phyloP scores from a whole-genome alignment of 148 eudicot genomes.

The Rhododendron ovatum region DNA sequence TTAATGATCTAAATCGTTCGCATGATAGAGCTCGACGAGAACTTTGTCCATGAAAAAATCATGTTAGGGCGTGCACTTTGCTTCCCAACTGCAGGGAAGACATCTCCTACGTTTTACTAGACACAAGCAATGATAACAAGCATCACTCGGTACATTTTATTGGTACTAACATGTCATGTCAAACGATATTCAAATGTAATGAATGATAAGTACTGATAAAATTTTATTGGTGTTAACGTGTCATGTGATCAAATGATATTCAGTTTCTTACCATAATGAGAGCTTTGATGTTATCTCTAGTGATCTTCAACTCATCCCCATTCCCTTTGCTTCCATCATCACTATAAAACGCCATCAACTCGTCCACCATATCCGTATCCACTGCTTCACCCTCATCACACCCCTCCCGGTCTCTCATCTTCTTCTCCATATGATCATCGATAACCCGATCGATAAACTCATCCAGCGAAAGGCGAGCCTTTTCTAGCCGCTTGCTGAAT shows the following conservation, averaged over 20 bases:
- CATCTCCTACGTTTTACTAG: too few relatives aligned
- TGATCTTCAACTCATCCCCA: constrained; percentile 64
- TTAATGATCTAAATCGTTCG: too few relatives aligned
- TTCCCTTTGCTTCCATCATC: constrained; percentile 41
- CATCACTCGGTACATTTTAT: too few relatives aligned
- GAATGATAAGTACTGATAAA: too few relatives aligned
- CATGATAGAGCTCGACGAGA: too few relatives aligned
- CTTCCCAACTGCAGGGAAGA: too few relatives aligned
- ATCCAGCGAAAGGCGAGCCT: constrained; percentile 23
- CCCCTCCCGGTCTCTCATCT: neutral
- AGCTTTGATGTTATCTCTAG: constrained; percentile 80
- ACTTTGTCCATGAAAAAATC: too few relatives aligned
- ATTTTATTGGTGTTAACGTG: too few relatives aligned
- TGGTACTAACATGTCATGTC: too few relatives aligned
- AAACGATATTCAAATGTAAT: neutral
- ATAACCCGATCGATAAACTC: constrained; percentile 25
- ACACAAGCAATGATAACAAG: too few relatives aligned
- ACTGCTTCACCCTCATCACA: neutral
- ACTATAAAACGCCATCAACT: constrained; percentile 66
- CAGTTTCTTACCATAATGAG: constrained; percentile 68
- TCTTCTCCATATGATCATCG: constrained; percentile 18
- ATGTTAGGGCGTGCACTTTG: too few relatives aligned
- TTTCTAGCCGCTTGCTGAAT: constrained; percentile 13
- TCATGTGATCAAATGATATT: neutral
- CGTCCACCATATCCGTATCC: constrained; percentile 80